Base-by-base conservation (phyloP, 768 basidiomycete species). In the Collybia mongolica region DNA sequence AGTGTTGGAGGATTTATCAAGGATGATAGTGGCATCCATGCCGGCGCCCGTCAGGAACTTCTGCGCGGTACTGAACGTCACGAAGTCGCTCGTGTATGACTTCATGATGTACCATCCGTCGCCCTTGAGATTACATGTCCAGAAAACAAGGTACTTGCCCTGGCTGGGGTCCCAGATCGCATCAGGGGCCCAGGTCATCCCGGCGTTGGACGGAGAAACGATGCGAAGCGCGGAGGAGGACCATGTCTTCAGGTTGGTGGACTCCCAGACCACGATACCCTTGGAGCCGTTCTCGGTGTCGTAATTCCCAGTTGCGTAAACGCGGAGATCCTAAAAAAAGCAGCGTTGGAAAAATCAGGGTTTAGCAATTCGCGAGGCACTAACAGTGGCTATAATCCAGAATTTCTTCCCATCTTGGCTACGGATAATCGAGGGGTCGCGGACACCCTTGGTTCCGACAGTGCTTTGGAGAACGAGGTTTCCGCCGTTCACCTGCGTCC, bases 131-230 rank as follows among this genome's bases (percentile, higher is more conserved):
- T 40, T 40, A 12, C 39, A 40, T 12, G 39, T 40, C 39, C 39
- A 40, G n/a, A 40, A 40, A 7, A 40, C 39, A 24, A 40, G 39
- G 39, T 40, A 40, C n/a, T 40, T 40, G 39, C 39, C 23, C n/a
- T 40, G 39, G 23, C 19, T 40, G 19, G 39, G 39, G 39, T 40
- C 39, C 39, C 39, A 40, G n/a, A 40, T 40, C 14, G 39, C 39
- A n/a, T 40, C 39, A 5, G 39, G 39, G 3, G 39, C 39, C 39
- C 39, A 40, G 39, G 39, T 40, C 39, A 40, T 40, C 12, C 39
- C 39, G 3, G 39, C 39, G n/a, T 40, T 40, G 39, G 39, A 40
- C 39, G 39, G 39, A 24, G 39, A 40, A 40, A 40, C 23, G 9
- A 24, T 40, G 15, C 39, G 39, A 4, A 40, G 39, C 39, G 39